Conservation (phyloP, 805 yeast species). For the Cyberlindnera saturnus region DNA sequence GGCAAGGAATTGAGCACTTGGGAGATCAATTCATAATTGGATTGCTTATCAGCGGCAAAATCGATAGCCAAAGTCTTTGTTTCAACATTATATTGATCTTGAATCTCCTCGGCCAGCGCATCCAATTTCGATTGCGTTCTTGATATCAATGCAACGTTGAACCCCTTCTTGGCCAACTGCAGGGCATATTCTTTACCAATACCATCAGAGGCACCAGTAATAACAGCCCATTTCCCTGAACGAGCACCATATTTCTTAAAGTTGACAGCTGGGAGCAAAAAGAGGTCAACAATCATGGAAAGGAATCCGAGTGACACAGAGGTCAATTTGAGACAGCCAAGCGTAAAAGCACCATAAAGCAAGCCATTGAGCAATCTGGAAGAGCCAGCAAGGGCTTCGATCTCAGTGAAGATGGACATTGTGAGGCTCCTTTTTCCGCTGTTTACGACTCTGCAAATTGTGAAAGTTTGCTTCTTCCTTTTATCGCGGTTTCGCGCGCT, state of each 20-base stretch:
- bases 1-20: constrained; percentile 44
- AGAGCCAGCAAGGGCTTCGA: constrained; percentile 7
- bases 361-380: constrained; percentile 15
- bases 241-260: constrained; percentile 72
- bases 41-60: constrained; percentile 55
- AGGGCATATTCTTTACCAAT: constrained; percentile 87
- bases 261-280: constrained; percentile 52
- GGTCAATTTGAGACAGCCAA: constrained; percentile 60
- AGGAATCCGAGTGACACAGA: constrained; percentile 40
- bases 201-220: constrained; percentile 97
- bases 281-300: constrained; percentile 55
- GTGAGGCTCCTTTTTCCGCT: no score
- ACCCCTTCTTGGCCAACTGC: constrained; percentile 82
- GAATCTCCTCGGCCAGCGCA: constrained; percentile 55
- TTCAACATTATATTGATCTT: constrained; percentile 49
- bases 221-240: constrained; percentile 78
- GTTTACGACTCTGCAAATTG: neutral
- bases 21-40: constrained; percentile 48
- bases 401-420: constrained; percentile 14
- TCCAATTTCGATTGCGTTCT: constrained; percentile 78
- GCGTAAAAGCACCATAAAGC: constrained; percentile 39
- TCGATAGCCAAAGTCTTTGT: constrained; percentile 74
- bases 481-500: no score
- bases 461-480: neutral
- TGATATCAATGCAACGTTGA: constrained; percentile 77